These are phyloP conservation scores for Albatrellus sp. DNA, from an alignment of 1,284 basidiomycete genomes.

Conservation along the genomic window DNA sequence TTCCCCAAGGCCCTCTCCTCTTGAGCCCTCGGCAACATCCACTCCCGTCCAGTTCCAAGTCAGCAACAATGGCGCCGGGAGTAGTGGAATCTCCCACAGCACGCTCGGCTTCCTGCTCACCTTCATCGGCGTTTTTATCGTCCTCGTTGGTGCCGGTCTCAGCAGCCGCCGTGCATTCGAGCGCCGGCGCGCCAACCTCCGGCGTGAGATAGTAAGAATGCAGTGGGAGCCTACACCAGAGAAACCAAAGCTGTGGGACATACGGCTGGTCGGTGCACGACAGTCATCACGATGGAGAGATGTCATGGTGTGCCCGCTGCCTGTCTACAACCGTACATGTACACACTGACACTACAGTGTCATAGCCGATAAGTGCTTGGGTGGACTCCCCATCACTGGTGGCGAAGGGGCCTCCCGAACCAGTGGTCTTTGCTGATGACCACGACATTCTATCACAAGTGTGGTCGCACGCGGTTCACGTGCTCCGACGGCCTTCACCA, in stretches of 20 bases:
- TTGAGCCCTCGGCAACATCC: neutral
- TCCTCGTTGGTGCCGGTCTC: conserved; percentile 4
- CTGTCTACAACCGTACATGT: neutral
- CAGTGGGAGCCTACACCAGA: neutral
- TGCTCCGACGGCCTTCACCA: neutral
- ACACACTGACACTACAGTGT: neutral
- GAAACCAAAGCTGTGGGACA: conserved; percentile 7
- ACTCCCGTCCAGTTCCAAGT: neutral
- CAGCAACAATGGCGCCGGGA: neutral
- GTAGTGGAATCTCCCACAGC: conserved; percentile 2
- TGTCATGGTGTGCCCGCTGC: neutral
- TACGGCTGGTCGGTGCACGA: conserved; percentile 3
- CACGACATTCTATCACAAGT: conserved; percentile 4
- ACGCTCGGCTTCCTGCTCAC: conserved; percentile 6
- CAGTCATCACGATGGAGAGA: conserved; percentile 3
- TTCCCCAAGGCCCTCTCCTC: neutral
- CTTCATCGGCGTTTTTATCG: conserved; percentile 5
- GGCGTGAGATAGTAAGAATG: neutral
- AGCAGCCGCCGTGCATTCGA: neutral
- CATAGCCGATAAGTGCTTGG: neutral
- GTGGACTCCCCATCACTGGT: neutral
- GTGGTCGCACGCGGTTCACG: conserved; percentile 4
- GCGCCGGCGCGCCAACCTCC: neutral
- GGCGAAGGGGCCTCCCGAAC: neutral
- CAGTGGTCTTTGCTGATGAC: neutral